phyloP scores from a whole-genome alignment of 2,329 filamentous ascomycete genomes.

The Huntiella abstrusa region DNA sequence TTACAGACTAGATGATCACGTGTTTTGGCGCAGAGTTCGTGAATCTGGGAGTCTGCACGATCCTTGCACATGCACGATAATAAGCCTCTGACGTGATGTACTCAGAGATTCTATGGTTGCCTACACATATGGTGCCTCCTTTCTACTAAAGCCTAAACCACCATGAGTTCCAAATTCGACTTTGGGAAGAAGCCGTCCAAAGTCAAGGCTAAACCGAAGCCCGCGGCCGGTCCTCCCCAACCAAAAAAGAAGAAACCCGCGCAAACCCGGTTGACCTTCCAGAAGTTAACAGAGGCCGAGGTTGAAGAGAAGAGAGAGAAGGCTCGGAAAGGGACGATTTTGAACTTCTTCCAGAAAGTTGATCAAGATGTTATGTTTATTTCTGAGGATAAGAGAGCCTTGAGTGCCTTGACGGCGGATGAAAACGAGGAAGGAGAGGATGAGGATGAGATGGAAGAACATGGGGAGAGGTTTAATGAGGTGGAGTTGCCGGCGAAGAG shows the following conservation, averaged over 20 bases:
- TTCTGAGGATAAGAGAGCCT: conserved; percentile 11
- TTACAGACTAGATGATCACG: conserved; percentile 1
- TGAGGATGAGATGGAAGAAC: not conserved
- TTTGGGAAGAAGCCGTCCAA: conserved; percentile 4
- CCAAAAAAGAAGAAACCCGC: conserved; percentile 9
- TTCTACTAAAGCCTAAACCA: not conserved
- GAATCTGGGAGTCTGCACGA: not conserved
- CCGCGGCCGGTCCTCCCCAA: no score
- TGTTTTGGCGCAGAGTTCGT: not conserved
- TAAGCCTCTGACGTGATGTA: not conserved
- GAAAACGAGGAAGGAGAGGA: conserved; percentile 2
- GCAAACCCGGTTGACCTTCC: conserved; percentile 8
- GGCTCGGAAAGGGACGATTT: conserved; percentile 36
- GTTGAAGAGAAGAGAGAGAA: conserved; percentile 14
- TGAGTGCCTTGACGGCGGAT: conserved; percentile 19
- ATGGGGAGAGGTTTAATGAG: conserved; percentile 12
- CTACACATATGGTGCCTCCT: not conserved
- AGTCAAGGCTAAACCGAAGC: no score
- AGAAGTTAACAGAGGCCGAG: conserved; percentile 10
- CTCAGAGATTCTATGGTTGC: not conserved
- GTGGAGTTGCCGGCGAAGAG: conserved; percentile 20
- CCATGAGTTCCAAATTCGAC: conserved; percentile 6
- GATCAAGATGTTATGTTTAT: conserved; percentile 17
- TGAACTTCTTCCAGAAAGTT: conserved; percentile 59
- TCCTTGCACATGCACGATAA: not conserved